phyloP scores from a whole-genome alignment of 345 rosid genomes.

The Eucalyptus decipiens region DNA sequence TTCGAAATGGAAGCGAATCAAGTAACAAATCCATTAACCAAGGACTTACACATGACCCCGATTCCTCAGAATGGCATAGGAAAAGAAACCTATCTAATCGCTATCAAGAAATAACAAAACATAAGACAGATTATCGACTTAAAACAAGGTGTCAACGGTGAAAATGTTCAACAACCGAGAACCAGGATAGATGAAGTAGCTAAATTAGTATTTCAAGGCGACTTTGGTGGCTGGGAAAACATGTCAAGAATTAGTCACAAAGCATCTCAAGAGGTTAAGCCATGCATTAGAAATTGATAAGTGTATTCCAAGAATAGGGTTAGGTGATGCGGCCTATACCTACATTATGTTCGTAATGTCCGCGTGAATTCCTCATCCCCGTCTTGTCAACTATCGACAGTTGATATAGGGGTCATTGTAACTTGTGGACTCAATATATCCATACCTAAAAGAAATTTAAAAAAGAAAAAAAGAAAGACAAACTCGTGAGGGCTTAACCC shows the following conservation, averaged over 20 bases:
- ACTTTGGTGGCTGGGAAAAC: not conserved
- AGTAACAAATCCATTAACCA: not conserved
- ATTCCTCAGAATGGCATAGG: not conserved
- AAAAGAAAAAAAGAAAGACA: not conserved
- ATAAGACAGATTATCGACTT: not conserved
- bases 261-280: not conserved
- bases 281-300: not conserved
- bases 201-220: not conserved
- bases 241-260: not conserved
- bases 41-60: not conserved
- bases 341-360: not conserved
- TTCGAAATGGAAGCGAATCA: not conserved
- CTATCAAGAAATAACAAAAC: not conserved
- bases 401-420: not conserved
- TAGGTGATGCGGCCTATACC: not conserved
- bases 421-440: not conserved
- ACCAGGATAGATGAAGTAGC: not conserved
- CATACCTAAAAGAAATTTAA: not conserved
- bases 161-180: not conserved
- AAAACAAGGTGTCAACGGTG: not conserved
- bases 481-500: not conserved
- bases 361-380: not conserved
- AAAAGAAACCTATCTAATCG: not conserved
- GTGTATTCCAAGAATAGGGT: not conserved
- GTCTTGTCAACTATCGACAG: not conserved